These are phyloP conservation scores for Diaporthe batatas DNA, from an alignment of 2,329 filamentous ascomycete genomes.

Conservation along the genomic window DNA sequence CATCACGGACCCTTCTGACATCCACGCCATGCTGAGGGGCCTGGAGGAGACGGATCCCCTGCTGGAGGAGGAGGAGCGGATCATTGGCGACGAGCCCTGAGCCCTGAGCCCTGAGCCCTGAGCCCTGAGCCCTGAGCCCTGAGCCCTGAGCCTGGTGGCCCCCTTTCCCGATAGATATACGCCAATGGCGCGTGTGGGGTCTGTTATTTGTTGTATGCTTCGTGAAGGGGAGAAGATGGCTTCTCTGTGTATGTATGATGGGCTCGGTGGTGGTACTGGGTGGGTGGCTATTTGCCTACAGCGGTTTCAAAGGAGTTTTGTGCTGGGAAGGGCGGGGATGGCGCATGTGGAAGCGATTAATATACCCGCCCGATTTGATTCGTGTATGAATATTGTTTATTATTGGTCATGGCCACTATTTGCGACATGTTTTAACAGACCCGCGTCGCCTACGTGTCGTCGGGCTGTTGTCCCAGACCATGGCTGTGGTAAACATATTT, in stretches of 20 bases:
- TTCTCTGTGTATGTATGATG: neutral
- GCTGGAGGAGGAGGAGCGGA: constrained; percentile 61
- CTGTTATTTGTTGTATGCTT: neutral
- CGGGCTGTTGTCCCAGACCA: neutral
- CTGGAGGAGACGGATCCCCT: constrained; percentile 74
- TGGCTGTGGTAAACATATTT: neutral
- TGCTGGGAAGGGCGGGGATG: neutral
- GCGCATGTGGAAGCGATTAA: constrained; percentile 25
- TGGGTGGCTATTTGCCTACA: neutral
- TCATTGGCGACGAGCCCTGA: constrained; percentile 41
- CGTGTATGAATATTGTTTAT: neutral
- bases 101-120: too few species aligned
- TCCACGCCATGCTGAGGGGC: constrained; percentile 75
- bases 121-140: too few species aligned
- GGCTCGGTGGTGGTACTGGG: neutral
- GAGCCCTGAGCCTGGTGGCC: constrained; percentile 19
- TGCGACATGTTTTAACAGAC: neutral
- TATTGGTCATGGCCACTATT: neutral
- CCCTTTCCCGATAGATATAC: neutral
- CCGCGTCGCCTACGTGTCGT: too few species aligned
- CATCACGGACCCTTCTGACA: constrained; percentile 83
- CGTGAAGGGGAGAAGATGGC: neutral
- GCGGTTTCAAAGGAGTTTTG: constrained; percentile 10
- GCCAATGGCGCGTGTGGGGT: neutral
- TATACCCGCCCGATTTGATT: neutral